Conservation (phyloP, 75 land plant genomes). For the Selaginella tamariscina region DNA sequence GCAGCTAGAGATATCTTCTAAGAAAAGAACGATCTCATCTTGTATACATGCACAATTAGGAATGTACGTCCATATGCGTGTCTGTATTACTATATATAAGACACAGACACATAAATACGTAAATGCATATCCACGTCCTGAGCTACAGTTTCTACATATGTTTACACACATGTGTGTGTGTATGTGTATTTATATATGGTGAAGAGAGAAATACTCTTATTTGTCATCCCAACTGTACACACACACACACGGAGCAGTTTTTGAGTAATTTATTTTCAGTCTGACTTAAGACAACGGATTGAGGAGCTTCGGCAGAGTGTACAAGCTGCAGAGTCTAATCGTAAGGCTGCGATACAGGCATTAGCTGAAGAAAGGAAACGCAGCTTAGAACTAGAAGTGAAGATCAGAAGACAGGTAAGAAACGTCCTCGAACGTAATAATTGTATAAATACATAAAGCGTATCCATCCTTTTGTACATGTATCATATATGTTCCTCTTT, state of each 20-base stretch:
- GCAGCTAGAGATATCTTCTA: too few species aligned
- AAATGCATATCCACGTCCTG: neutral
- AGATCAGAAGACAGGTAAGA: slow-evolving; percentile 31
- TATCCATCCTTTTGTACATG: neutral
- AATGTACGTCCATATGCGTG: too few species aligned
- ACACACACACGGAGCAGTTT: too few species aligned
- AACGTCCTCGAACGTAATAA: neutral
- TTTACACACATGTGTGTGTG: neutral
- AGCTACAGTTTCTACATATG: neutral
- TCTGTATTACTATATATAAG: too few species aligned
- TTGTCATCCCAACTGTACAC: neutral
- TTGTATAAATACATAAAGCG: neutral
- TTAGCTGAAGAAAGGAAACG: slow-evolving; percentile 29
- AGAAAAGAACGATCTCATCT: too few species aligned
- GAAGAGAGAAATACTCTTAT: neutral
- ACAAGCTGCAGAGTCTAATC: slow-evolving; percentile 29
- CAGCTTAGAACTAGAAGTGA: slow-evolving; percentile 30
- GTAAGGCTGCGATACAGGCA: slow-evolving; percentile 30
- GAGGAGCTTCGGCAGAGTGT: slow-evolving; percentile 32
- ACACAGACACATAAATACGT: neutral
- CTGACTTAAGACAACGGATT: slow-evolving; percentile 19
- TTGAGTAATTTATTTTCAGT: neutral
- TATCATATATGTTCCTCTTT: neutral
- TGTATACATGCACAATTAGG: too few species aligned
- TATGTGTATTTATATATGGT: neutral